phyloP scores from a whole-genome alignment of 2,329 filamentous ascomycete species.

The Diatrype stigma region DNA sequence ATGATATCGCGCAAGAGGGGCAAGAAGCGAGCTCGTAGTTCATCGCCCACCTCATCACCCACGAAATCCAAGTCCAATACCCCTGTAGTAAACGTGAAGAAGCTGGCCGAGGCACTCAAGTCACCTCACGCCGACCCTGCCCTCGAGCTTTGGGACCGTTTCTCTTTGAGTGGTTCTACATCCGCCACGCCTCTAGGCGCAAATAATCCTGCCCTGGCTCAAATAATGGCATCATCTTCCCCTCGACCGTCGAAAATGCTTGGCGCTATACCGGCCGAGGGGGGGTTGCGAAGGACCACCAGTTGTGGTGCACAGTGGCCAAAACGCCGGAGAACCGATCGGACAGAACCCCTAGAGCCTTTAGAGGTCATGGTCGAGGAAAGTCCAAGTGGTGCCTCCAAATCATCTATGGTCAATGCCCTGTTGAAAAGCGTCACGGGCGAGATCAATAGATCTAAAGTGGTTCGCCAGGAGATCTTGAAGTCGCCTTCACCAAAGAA shows the following conservation, averaged over 20 bases:
- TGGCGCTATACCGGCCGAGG: conserved; percentile 36
- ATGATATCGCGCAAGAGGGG: conserved; percentile 45
- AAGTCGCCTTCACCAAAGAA: conserved; percentile 44
- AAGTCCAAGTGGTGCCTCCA: conserved; percentile 46
- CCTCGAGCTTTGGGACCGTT: conserved; percentile 73
- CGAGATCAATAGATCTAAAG: conserved; percentile 43
- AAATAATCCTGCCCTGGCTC: conserved; percentile 55
- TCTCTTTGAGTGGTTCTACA: conserved; percentile 50
- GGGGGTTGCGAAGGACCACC: conserved; percentile 57
- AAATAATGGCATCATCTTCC: conserved; percentile 67
- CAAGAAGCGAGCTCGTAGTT: conserved; percentile 68
- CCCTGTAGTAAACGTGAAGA: conserved; percentile 53
- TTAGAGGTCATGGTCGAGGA: conserved; percentile 28
- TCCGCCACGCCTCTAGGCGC: conserved; percentile 40
- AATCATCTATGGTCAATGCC: conserved; percentile 55
- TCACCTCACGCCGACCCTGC: conserved; percentile 70
- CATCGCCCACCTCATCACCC: conserved; percentile 68
- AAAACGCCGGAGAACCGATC: conserved; percentile 61
- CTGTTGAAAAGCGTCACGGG: conserved; percentile 62
- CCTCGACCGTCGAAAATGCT: conserved; percentile 52
- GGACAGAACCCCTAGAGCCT: conserved; percentile 34
- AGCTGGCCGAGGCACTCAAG: conserved; percentile 54
- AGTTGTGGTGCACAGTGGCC: conserved; percentile 70
- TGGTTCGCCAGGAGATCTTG: conserved; percentile 23
- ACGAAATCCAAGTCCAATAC: conserved; percentile 36